Conservation (phyloP, 176 grass and related monocot species). For the Eragrostis nindensis region DNA sequence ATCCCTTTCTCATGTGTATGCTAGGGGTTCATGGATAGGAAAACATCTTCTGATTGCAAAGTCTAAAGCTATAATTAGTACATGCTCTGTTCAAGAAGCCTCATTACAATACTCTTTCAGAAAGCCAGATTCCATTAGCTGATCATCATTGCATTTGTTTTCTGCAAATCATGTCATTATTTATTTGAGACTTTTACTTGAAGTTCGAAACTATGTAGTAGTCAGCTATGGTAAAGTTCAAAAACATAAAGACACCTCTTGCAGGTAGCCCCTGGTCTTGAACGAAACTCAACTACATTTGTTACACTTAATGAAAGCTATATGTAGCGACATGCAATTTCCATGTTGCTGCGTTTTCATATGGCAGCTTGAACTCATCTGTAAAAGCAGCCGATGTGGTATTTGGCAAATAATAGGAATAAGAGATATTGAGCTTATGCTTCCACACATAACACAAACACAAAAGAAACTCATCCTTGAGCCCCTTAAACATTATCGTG, state of each 20-base stretch:
- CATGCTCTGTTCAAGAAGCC: background rate
- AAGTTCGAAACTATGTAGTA: background rate
- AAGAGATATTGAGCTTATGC: background rate
- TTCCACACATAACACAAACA: background rate
- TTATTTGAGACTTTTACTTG: background rate
- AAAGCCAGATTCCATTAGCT: slow-evolving; percentile 12
- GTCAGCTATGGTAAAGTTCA: background rate
- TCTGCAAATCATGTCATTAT: background rate
- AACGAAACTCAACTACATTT: background rate
- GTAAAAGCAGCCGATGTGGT: background rate
- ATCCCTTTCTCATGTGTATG: background rate
- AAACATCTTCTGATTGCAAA: slow-evolving; percentile 22
- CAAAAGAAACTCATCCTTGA: background rate
- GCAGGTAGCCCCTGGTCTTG: background rate
- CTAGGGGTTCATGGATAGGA: background rate
- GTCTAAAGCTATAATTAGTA: background rate
- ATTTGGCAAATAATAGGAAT: background rate
- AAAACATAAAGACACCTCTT: no score
- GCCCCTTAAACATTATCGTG: background rate
- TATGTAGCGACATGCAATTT: background rate
- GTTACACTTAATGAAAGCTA: background rate
- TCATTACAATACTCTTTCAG: background rate
- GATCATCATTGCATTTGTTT: background rate
- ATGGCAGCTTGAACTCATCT: background rate
- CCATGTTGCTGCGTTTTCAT: background rate